These are phyloP conservation scores for Backusella tarrabulga DNA, from an alignment of 192 early-diverging fungal species.

Conservation along the genomic window DNA sequence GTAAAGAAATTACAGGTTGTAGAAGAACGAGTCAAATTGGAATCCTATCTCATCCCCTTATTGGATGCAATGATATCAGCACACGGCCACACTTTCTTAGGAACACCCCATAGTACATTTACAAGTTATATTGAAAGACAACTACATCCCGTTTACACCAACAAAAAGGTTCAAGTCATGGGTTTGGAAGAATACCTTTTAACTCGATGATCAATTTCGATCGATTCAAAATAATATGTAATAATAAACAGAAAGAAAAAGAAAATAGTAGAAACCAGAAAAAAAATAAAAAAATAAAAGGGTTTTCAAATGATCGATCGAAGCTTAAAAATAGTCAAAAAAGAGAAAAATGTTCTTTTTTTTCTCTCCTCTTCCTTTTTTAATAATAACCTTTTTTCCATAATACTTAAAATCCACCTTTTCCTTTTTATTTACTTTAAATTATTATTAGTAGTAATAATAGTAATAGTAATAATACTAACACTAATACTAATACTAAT, in stretches of 20 bases:
- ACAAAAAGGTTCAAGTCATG: constrained; percentile 13
- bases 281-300: not conserved
- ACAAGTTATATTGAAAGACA: constrained; percentile 43
- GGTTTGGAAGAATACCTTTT: constrained; percentile 4
- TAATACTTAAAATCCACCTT: not conserved
- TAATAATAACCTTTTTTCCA: not conserved
- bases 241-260: not conserved
- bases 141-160: constrained; percentile 32
- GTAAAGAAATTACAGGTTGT: constrained; percentile 28
- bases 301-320: not conserved
- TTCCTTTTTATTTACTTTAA: no score
- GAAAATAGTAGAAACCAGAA: not conserved
- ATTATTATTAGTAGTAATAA: not conserved
- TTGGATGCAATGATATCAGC: constrained; percentile 54
- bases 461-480: no score
- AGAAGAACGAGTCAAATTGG: constrained; percentile 45
- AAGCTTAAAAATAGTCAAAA: not conserved
- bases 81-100: constrained; percentile 48
- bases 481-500: no score
- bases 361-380: not conserved
- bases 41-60: constrained; percentile 51
- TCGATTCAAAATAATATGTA: not conserved
- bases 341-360: not conserved
- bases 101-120: constrained; percentile 50
- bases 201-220: not conserved